phyloP scores from a whole-genome alignment of 305 asterid species.

The Solanum chacoense region DNA sequence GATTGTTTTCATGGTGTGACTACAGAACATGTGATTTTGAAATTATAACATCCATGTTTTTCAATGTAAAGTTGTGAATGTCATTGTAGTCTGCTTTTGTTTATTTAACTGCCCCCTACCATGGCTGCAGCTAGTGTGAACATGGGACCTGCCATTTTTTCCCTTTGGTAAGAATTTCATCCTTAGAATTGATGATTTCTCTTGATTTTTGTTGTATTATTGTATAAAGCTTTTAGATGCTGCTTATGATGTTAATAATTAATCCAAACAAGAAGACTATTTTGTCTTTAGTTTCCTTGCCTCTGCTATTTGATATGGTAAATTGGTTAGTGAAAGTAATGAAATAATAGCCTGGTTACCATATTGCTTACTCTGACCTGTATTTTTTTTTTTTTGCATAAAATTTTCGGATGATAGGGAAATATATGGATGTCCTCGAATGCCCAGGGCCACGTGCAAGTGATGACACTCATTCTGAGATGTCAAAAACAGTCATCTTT shows the following conservation, averaged over 20 bases:
- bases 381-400: background rate
- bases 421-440: slow-evolving; percentile 23
- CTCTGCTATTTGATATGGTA: background rate
- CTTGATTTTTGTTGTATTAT: background rate
- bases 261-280: background rate
- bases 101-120: background rate
- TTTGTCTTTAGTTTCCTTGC: background rate
- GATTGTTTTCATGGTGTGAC: background rate
- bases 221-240: background rate
- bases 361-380: background rate
- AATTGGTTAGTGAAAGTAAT: background rate
- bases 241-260: background rate
- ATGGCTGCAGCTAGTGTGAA: background rate
- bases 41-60: background rate
- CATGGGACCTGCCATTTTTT: background rate
- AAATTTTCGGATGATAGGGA: slow-evolving; percentile 27
- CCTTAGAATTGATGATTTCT: background rate
- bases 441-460: slow-evolving; percentile 15
- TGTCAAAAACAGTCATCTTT: slow-evolving; percentile 21
- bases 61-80: background rate
- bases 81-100: background rate
- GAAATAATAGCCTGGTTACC: background rate
- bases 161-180: background rate
- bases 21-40: background rate
- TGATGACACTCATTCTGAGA: slow-evolving; percentile 21